Conservation (phyloP, 139 green algal genomes). For the Chlorokybus atmophyticus region DNA sequence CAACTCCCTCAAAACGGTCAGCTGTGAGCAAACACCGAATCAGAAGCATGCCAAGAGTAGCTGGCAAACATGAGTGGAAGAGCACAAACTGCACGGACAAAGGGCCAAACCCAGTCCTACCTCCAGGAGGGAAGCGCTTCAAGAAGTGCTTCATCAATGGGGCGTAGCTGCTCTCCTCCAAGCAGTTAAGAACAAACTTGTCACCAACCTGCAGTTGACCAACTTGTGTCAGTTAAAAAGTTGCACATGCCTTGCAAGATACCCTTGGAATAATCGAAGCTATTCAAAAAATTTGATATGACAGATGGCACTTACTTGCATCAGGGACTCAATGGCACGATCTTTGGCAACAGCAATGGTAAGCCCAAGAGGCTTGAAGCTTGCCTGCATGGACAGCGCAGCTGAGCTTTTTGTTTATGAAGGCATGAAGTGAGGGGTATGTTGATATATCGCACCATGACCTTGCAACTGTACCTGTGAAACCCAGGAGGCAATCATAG, state of each 20-base stretch:
- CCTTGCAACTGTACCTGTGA: no score
- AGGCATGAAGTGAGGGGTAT: no score
- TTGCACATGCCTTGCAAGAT: no score
- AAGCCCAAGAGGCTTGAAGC: slow-evolving; percentile 90
- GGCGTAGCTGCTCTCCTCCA: slow-evolving; percentile 62
- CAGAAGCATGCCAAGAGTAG: neutral
- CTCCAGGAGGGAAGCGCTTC: slow-evolving; percentile 70
- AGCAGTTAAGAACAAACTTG: slow-evolving; percentile 84
- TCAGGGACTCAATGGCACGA: slow-evolving; percentile 90
- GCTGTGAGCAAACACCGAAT: slow-evolving; percentile 19
- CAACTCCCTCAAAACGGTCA: slow-evolving; percentile 74
- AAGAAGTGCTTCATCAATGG: slow-evolving; percentile 79
- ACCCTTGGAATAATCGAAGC: no score
- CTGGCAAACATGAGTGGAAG: neutral
- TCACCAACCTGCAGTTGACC: slow-evolving; percentile 73
- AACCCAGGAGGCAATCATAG: slow-evolving; percentile 75
- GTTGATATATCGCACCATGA: no score
- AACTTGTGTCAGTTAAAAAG: no score
- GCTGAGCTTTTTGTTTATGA: no score
- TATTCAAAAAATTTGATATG: no score
- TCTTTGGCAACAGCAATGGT: slow-evolving; percentile 94
- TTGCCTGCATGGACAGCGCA: slow-evolving; percentile 56
- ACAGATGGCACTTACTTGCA: slow-evolving; percentile 64
- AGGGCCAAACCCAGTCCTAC: neutral
- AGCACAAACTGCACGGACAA: neutral